Evolutionary conservation across 129 eudicot species (phyloP), one percentile per base, ranked within the genome.

Genomic region (Flaveria sonorensis): DNA sequence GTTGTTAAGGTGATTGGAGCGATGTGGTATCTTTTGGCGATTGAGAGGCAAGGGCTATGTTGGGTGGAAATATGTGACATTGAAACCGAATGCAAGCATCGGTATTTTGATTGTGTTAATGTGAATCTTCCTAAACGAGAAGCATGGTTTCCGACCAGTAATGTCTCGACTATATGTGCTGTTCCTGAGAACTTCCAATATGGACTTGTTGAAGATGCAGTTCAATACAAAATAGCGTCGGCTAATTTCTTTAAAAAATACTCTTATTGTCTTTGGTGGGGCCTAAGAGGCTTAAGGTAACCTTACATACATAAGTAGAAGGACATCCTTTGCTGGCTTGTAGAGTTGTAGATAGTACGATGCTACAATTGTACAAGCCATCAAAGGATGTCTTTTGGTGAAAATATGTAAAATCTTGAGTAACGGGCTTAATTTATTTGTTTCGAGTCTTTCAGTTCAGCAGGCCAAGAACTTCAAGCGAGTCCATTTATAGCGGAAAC

Each of bases 221-320:
- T 86, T 53, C 68, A 14, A 11, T 65, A 56, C 62, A 71, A 68
- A 3, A 79, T 90, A 24, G 83, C 87, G 43, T 70, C 82, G 0
- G 73, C 89, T 1, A 57, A 20, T 47, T 92, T 92, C 81, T 73
- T 78, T 40, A 73, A 69, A 30, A 88, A 86, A 70, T 92, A 88
- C 81, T 85, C 75, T 74, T 92, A 86, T 48, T 86, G 91, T 84
- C 83, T 92, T 32, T 92, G 96, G 98, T 90, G 94, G 94, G 96
- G 98, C 11, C 71, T 92, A 23, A 75, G 81, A 80, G 86, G 84
- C 68, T 74, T 92, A 53, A 90, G 96, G 98, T 90, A 86, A 72
- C 55, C 21, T 30, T 36, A 18, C 15, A 72, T 26, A 51, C 28
- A 15, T 45, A 52, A 16, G 53, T 55, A 53, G 11, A 28, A 13